phyloP scores from a whole-genome alignment of 2,329 filamentous ascomycete genomes.

The Venturiaceae sp. region DNA sequence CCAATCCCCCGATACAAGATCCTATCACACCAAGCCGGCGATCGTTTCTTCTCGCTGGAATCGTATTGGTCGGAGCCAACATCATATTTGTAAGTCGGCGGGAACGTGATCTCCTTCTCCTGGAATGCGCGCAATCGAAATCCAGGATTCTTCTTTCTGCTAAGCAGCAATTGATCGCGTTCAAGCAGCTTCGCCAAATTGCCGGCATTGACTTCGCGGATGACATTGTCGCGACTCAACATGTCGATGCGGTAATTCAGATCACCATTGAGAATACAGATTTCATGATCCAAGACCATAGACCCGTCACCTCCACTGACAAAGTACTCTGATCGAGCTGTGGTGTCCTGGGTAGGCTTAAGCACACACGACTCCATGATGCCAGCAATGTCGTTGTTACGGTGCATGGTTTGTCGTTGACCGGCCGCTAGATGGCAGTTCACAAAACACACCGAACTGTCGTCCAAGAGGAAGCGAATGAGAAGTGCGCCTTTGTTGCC shows the following conservation, averaged over 20 bases:
- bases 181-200: conserved; percentile 83
- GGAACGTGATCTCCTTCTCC: conserved; percentile 85
- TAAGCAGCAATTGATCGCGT: conserved; percentile 84
- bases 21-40: conserved; percentile 94
- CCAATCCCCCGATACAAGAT: conserved; percentile 77
- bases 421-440: conserved; percentile 96
- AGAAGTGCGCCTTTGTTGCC: conserved; percentile 95
- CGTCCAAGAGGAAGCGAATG: conserved; percentile 85
- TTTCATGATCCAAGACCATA: conserved; percentile 93
- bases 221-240: conserved; percentile 87
- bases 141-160: conserved; percentile 76
- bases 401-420: conserved; percentile 78
- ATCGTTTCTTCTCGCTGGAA: conserved; percentile 84
- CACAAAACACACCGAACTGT: conserved; percentile 89
- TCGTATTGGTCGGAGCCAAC: conserved; percentile 93
- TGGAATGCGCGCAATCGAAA: conserved; percentile 83
- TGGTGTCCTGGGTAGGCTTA: conserved; percentile 57
- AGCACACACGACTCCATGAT: conserved; percentile 76
- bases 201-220: conserved; percentile 70
- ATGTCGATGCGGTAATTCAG: conserved; percentile 98
- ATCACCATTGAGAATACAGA: conserved; percentile 94
- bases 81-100: conserved; percentile 97
- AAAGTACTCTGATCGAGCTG: conserved; percentile 60
- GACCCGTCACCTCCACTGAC: conserved; percentile 88
- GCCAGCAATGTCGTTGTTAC: conserved; percentile 84